Evolutionary conservation across 108 stramenopile species (phyloP), one percentile per base, ranked within the genome.

Genomic region (Cyclotella sp.): DNA sequence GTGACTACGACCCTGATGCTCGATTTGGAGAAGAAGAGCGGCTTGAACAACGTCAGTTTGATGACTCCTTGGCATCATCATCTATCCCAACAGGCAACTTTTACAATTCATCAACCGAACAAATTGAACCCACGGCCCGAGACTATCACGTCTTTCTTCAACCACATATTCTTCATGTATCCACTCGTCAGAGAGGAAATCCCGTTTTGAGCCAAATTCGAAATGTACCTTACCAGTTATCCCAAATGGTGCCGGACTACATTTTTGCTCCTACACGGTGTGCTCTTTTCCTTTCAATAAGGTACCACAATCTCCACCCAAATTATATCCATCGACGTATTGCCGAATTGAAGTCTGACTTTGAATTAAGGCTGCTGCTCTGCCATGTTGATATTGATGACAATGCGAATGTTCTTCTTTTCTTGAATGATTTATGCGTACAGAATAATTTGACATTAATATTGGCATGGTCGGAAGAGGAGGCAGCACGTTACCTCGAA

Each of bases 401-500:
- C 75, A 91, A 88, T 75, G 78, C 89, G 19, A 79, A 84, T 14
- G 62, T 87, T 5, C 70, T 97, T 53, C 61, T 85, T 21, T 85
- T 88, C 40, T 63, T 98, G 55, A 97, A 97, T 74, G 81, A 88
- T 41, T 46, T 94, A 41, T 89, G 92, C 24, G 90, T 96, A 18
- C 39, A 70, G 21, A 75, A 90, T 63, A 79, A 92, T 61, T 72
- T 95, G 70, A 95, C 96, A 0, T 54, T 97, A 39, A 78, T 98
- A 19, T 75, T 96, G 16, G 88, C 93, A 0, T 97, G 95, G 95
- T 89, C 84, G 21, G 91, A 88, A 61, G 81, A 84, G 65, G 97
- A 98, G 81, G 92, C 91, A 9, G 97, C 95, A 2, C 84, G 98
- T 0, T 97, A 97, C 73, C 66, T 98, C 64, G 98, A 98, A 86